phyloP scores from a whole-genome alignment of 169 alveolate genomes.

The Cryptosporidium xiaoi region DNA sequence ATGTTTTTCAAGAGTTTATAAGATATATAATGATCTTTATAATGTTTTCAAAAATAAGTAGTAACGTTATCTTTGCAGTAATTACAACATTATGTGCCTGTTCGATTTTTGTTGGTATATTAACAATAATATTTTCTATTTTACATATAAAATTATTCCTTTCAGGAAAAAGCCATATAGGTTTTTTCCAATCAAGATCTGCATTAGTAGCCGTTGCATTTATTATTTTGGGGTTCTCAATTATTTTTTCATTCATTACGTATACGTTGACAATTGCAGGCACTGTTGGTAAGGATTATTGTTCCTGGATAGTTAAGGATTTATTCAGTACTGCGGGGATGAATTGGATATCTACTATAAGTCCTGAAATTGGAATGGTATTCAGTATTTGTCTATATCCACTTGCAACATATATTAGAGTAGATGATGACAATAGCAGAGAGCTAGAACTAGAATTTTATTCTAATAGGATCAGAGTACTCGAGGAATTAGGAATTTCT shows the following conservation, averaged over 20 bases:
- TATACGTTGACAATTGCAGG: slow-evolving; percentile 37
- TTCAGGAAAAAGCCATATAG: slow-evolving; percentile 47
- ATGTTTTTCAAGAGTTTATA: slow-evolving; percentile 24
- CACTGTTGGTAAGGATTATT: slow-evolving; percentile 57
- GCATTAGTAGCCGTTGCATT: slow-evolving; percentile 68
- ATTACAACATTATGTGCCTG: slow-evolving; percentile 15
- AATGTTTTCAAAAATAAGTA: slow-evolving; percentile 24
- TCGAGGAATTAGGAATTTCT: slow-evolving; percentile 12
- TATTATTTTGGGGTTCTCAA: slow-evolving; percentile 41
- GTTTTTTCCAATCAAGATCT: slow-evolving; percentile 61
- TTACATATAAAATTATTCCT: slow-evolving; percentile 44
- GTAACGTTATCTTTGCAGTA: slow-evolving; percentile 7
- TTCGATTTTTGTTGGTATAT: slow-evolving; percentile 6
- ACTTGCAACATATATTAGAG: slow-evolving; percentile 38
- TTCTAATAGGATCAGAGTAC: slow-evolving; percentile 10
- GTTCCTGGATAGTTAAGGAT: slow-evolving; percentile 57
- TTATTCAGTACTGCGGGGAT: slow-evolving; percentile 35
- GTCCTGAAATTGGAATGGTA: slow-evolving; percentile 48
- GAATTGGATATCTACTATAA: slow-evolving; percentile 51
- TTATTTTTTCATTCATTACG: slow-evolving; percentile 26
- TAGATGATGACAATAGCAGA: not conserved
- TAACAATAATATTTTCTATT: slow-evolving; percentile 45
- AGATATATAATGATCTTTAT: slow-evolving; percentile 14
- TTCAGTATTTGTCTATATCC: slow-evolving; percentile 55
- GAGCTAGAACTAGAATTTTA: not conserved